Percentiles rank a stretch among this genome's conserved stretches.
These are phyloP conservation scores for Phaeotremella skinneri DNA, from an alignment of 768 basidiomycete genomes.

Conservation along the genomic window DNA sequence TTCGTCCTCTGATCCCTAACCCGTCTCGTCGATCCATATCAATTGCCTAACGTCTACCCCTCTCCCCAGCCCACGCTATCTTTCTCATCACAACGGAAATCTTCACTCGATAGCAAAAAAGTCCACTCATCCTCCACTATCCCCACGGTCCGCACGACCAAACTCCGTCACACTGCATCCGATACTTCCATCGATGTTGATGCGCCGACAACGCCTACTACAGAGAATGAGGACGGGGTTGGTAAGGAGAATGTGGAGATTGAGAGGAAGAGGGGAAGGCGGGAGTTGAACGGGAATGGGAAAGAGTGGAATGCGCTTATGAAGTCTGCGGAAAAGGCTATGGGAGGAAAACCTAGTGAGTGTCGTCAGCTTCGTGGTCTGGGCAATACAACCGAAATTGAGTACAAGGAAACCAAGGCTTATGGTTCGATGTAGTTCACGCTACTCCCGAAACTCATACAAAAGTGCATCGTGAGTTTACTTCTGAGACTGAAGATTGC, in stretches of 20 bases:
- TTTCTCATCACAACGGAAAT: constrained; percentile 30
- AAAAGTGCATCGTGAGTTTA: constrained; percentile 42
- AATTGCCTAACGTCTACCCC: neutral
- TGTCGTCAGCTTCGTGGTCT: constrained; percentile 16
- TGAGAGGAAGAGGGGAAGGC: constrained; percentile 11
- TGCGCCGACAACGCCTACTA: neutral
- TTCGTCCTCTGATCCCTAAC: constrained; percentile 10
- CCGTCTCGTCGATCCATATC: neutral
- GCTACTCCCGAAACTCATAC: constrained; percentile 46
- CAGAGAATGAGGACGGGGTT: constrained; percentile 9
- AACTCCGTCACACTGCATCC: constrained; percentile 8
- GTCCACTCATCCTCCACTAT: constrained; percentile 6
- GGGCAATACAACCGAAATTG: neutral
- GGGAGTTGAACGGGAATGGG: constrained; percentile 55
- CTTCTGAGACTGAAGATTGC: neutral
- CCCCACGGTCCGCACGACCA: constrained; percentile 3
- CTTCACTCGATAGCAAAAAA: constrained; percentile 15
- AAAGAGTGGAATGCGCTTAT: constrained; percentile 60
- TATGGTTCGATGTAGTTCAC: constrained; percentile 33
- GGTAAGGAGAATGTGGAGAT: constrained; percentile 5
- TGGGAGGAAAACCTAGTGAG: constrained; percentile 66
- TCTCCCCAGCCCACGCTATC: constrained; percentile 33
- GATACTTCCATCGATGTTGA: neutral
- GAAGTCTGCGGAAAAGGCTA: constrained; percentile 57
- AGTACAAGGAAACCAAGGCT: neutral